These are phyloP conservation scores for Penicillium griseofulvum DNA, from an alignment of 2,329 filamentous ascomycete species.

Conservation along the genomic window DNA sequence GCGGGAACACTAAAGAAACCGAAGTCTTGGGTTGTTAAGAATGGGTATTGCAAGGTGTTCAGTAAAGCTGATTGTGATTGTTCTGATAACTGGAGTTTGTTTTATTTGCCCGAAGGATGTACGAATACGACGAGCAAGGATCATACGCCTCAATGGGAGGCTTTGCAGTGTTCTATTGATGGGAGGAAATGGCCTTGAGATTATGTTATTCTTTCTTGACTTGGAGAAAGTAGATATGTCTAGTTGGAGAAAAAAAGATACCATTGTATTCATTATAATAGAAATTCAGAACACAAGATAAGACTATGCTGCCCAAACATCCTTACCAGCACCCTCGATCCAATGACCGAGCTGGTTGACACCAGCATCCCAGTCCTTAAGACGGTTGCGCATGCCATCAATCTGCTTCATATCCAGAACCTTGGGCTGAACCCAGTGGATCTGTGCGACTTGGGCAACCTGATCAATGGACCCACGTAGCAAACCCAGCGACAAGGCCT, in stretches of 20 bases:
- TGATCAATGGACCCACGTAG: conserved; percentile 93
- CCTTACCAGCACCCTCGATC: conserved; percentile 91
- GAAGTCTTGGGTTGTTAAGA: conserved; percentile 8
- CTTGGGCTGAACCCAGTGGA: conserved; percentile 99
- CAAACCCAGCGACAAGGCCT: conserved; percentile 90
- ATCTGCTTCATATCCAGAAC: conserved; percentile 95
- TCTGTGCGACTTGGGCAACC: conserved; percentile 87
- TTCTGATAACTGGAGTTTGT: neutral
- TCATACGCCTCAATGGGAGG: neutral
- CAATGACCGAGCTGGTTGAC: conserved; percentile 96
- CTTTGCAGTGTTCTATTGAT: neutral
- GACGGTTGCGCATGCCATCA: conserved; percentile 78
- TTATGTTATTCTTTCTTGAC: no score
- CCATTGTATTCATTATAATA: conserved; percentile 25
- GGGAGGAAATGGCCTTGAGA: no score
- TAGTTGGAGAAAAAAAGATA: neutral
- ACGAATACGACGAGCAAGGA: neutral
- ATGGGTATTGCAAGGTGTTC: conserved; percentile 6
- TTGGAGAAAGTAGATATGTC: neutral
- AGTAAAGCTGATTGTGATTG: neutral
- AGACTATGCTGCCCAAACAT: conserved; percentile 91
- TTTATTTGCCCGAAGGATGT: neutral
- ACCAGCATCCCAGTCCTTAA: conserved; percentile 93
- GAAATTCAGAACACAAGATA: conserved; percentile 9
- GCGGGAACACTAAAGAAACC: neutral